Percentiles rank a stretch among this genome's conserved stretches.
Conservation (phyloP, 495 filamentous ascomycete genomes). For the Friedmanniomyces endolithicus region DNA sequence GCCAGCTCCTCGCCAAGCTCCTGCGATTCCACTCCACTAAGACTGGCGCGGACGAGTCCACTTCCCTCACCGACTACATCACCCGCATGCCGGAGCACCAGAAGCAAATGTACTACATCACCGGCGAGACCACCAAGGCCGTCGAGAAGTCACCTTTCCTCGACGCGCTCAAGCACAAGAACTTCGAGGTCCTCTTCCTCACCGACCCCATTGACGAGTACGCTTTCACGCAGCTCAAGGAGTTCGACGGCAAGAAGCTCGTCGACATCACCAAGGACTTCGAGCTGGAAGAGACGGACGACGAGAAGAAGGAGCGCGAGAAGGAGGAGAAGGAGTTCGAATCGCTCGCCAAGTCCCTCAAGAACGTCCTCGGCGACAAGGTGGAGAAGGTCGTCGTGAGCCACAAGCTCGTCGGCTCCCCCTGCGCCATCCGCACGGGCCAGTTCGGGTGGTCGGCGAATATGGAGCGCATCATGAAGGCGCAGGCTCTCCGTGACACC, state of each 20-base stretch:
- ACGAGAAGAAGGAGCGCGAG: conserved; percentile 97
- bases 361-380: conserved; percentile 98
- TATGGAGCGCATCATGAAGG: conserved; percentile 99
- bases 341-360: conserved; percentile 80
- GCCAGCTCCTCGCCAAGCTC: conserved; percentile 84
- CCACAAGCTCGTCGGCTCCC: conserved; percentile 91
- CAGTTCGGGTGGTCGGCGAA: conserved; percentile 99
- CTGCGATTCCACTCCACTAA: conserved; percentile 98
- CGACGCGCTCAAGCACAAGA: conserved; percentile 97
- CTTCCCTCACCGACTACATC: conserved; percentile 90
- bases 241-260: conserved; percentile 99
- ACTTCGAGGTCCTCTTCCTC: conserved; percentile 98
- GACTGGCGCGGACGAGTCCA: conserved; percentile 78
- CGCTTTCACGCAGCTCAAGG: conserved; percentile 99
- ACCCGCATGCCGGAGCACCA: conserved; percentile 99
- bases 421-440: conserved; percentile 97
- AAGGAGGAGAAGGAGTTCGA: conserved; percentile 96
- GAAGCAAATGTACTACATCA: conserved; percentile 99
- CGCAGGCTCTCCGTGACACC: conserved; percentile 97
- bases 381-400: conserved; percentile 99
- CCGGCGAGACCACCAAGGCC: conserved; percentile 96
- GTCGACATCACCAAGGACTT: conserved; percentile 99
- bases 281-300: conserved; percentile 98
- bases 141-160: conserved; percentile 97
- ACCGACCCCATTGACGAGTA: conserved; percentile 99